Evolutionary conservation across 163 green algal genomes (phyloP), one percentile per base, ranked within the genome.

Genomic region (Prototheca cutis): DNA sequence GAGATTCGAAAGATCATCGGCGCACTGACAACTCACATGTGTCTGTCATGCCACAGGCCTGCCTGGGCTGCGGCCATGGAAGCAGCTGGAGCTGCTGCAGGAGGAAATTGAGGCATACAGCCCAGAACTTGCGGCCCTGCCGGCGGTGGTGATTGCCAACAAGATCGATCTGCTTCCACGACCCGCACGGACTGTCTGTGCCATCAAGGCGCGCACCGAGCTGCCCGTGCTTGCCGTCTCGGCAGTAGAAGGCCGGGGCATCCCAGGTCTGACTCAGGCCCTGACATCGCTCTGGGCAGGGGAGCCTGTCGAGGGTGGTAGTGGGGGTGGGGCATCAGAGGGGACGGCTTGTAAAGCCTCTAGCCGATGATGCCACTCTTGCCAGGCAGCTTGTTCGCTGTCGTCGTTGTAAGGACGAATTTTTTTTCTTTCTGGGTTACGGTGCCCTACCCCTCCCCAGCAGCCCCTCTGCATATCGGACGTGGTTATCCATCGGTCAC

Each of bases 141-240:
- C 75, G 1, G 52, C 61, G 4, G 18, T 87, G 17, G 68, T 84
- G 36, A 63, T 84, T 5, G 82, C 73, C 25, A 90, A 86, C 68
- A 90, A 90, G 59, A 19, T 79, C 28, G 83, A 90, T 48, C n/a
- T 68, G 45, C 23, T 75, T 36, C 2, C 5, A 6, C 45, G 31
- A 52, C 55, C 13, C 51, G 72, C 28, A 42, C 23, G 0, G 53
- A 52, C 10, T 25, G 69, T 48, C 31, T 25, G 29, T 24, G 27
- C 27, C 28, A 27, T 21, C 4, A 30, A 29, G 1, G n/a, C 6
- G 1, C 60, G 36, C 34, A 49, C 40, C 6, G 24, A 31, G 4
- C 51, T 55, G 32, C 66, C 48, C 19, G 65, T 72, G 40, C 15
- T 67, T 13, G 60, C 18, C 21, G 30, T 49, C 8, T 59, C 45